Evolutionary conservation across 2,329 filamentous ascomycete genomes (phyloP).

Genomic region (Phaeoacremonium minimum): DNA sequence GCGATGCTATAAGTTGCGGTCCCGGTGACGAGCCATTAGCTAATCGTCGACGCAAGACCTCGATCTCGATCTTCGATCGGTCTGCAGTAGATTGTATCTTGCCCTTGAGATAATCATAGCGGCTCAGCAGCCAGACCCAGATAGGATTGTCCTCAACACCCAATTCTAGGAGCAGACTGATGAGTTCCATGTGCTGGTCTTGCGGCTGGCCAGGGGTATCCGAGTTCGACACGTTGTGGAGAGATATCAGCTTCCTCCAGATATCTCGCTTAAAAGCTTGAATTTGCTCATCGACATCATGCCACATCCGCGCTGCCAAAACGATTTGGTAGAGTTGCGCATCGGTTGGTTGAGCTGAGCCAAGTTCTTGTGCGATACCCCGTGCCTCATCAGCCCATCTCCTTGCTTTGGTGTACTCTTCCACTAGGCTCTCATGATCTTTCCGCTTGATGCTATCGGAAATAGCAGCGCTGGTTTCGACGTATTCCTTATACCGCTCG

Average conservation of each 20-base stretch:
- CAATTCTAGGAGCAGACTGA: conserved; percentile 82
- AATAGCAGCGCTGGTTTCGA: conserved; percentile 74
- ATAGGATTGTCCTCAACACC: conserved; percentile 96
- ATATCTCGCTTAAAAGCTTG: conserved; percentile 83
- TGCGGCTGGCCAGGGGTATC: conserved; percentile 54
- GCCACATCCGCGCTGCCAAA: conserved; percentile 90
- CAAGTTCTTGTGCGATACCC: conserved; percentile 55
- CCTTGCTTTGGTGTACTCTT: conserved; percentile 81
- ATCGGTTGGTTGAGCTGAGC: conserved; percentile 62
- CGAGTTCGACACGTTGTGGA: conserved; percentile 52
- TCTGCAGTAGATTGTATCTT: conserved; percentile 80
- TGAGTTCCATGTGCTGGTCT: conserved; percentile 87
- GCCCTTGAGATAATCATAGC: conserved; percentile 83
- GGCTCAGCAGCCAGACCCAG: conserved; percentile 89
- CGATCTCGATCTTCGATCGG: conserved; percentile 85
- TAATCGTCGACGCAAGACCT: conserved; percentile 79
- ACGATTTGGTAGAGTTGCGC: conserved; percentile 81
- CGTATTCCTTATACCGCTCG: conserved; percentile 74
- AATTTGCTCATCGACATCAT: conserved; percentile 84
- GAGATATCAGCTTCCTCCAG: conserved; percentile 74
- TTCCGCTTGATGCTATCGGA: conserved; percentile 84
- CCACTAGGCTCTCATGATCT: conserved; percentile 83
- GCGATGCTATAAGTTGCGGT: conserved; percentile 64
- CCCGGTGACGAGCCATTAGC: conserved; percentile 70
- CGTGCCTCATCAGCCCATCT: conserved; percentile 76